These are phyloP conservation scores for Aspergillus ustus DNA, from an alignment of 2,329 filamentous ascomycete species.

Conservation along the genomic window DNA sequence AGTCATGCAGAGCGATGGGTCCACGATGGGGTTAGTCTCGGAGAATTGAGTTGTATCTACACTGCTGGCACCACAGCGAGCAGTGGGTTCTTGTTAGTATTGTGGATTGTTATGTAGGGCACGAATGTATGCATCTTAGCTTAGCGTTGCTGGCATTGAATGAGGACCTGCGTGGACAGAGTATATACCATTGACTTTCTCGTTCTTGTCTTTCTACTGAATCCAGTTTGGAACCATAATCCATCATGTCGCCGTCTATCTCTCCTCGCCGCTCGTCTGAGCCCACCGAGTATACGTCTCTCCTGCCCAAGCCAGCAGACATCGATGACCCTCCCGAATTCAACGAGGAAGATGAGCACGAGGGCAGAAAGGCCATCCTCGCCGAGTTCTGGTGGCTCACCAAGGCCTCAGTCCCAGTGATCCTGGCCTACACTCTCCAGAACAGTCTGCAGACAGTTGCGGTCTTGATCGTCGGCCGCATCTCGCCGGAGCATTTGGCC, in stretches of 20 bases:
- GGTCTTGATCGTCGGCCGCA: conserved; percentile 77
- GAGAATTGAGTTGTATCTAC: neutral
- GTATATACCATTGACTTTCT: neutral
- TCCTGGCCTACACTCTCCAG: conserved; percentile 82
- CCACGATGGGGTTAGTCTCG: neutral
- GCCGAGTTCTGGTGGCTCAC: conserved; percentile 71
- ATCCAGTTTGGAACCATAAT: neutral
- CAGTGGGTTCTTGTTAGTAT: neutral
- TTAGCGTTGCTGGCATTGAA: neutral
- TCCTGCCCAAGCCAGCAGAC: conserved; percentile 31
- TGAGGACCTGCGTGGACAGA: neutral
- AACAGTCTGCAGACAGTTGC: conserved; percentile 84
- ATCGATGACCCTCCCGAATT: conserved; percentile 8
- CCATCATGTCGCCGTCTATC: neutral
- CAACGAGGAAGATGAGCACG: conserved; percentile 17
- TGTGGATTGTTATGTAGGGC: neutral
- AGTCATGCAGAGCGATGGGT: neutral
- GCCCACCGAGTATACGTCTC: conserved; percentile 34
- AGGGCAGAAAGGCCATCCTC: conserved; percentile 24
- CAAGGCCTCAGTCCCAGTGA: conserved; percentile 74
- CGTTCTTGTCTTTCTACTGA: neutral
- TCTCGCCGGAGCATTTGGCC: conserved; percentile 78
- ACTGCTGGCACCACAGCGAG: neutral
- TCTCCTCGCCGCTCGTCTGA: neutral
- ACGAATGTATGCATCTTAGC: neutral